A percentile compares a stretch with the other conserved stretches of the same genome.
These are phyloP conservation scores for Trypanosoma melophagium DNA, from an alignment of 208 protist species.

Conservation along the genomic window DNA sequence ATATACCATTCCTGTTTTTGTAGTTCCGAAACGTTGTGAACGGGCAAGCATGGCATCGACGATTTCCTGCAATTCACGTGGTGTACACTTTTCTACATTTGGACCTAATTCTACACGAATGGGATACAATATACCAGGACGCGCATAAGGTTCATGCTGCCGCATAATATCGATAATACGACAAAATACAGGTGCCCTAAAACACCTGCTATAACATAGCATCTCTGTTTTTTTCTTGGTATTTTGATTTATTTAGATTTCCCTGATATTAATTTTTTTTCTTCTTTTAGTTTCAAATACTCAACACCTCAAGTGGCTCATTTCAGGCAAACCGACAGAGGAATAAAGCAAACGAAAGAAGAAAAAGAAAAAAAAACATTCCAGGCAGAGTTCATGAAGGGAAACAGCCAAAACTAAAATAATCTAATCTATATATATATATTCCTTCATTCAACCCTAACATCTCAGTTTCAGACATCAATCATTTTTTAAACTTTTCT, in stretches of 20 bases:
- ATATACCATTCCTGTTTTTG: constrained; percentile 72
- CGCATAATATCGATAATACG: constrained; percentile 79
- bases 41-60: constrained; percentile 65
- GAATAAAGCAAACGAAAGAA: too few species aligned
- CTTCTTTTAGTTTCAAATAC: constrained; percentile 1
- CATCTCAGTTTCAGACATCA: background rate
- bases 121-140: constrained; percentile 71
- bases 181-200: constrained; percentile 70
- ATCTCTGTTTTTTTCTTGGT: constrained; percentile 9
- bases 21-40: constrained; percentile 70
- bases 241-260: background rate
- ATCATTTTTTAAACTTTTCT: background rate
- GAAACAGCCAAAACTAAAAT: too few species aligned
- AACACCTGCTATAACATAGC: constrained; percentile 19
- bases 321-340: too few species aligned
- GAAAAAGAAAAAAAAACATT: too few species aligned
- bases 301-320: too few species aligned
- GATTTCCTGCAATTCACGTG: constrained; percentile 59
- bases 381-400: too few species aligned
- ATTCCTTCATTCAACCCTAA: background rate
- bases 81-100: constrained; percentile 58
- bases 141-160: constrained; percentile 58
- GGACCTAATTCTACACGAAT: constrained; percentile 80
- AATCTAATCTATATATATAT: too few species aligned
- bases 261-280: background rate